Evolutionary conservation across 208 protist genomes (phyloP), one percentile per base, ranked within the genome.

Genomic region (Herpetomonas muscarum): DNA sequence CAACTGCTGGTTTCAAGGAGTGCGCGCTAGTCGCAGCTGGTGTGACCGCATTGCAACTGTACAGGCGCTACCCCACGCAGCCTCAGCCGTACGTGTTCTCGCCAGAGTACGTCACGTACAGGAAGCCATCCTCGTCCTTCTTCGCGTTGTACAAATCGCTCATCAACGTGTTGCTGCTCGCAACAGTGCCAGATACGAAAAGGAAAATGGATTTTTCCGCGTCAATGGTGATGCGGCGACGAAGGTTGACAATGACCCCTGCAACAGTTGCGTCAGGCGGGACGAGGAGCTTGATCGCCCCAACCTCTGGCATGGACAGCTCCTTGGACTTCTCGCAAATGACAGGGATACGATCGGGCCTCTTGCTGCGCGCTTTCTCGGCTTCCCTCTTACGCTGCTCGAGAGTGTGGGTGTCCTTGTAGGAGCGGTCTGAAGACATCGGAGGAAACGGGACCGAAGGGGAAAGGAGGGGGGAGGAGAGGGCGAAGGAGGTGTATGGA

Each of bases 191-290:
- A 30, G 89, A 89, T 13, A 98, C 81, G 61, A 97, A 98, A 36
- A 98, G 74, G 69, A 97, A 98, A 39, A 98, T 92, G 3, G 90
- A 90, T 64, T 96, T 94, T 39, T 97, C 91, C 13, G 92, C 67
- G 21, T 81, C 65, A 37, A 98, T 60, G 36, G 88, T 94, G 54
- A 98, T 95, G 30, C 94, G 79, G 61, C 97, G 96, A 24, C 93
- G 81, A 46, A 98, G 91, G 45, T 95, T 89, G 60, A 95, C 89
- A 10, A 98, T 80, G 61, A 98, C 97, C 53, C 96, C 87, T 15
- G 91, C 93, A 24, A 98, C 87, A 1, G 88, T 97, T 12, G 97
- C 74, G 54, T 93, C 82, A 22, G 77, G 73, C 15, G 88, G 88
- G 21, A 96, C 84, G 30, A 93, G 70, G 51, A 83, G 89, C 64